Conservation (phyloP, 306 rosid species). For the Argentina anserina region DNA sequence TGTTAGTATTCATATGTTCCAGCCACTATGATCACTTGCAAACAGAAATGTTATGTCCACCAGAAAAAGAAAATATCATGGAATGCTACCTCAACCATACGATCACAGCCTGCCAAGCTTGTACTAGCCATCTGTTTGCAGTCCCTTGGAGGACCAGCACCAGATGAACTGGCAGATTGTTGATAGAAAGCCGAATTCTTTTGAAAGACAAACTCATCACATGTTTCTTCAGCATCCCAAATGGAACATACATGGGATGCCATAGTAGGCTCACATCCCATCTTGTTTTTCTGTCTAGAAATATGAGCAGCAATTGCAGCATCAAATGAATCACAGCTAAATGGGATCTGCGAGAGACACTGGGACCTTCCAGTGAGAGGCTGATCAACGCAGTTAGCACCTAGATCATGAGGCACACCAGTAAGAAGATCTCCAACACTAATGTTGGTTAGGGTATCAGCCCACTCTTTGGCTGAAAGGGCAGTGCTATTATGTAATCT, state of each 20-base stretch:
- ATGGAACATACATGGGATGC: constrained; percentile 70
- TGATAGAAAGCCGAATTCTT: constrained; percentile 37
- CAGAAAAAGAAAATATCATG: background rate
- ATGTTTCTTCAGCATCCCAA: constrained; percentile 96
- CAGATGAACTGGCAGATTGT: constrained; percentile 40
- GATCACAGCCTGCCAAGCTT: constrained; percentile 33
- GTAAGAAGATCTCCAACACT: constrained; percentile 85
- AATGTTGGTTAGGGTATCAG: constrained; percentile 93
- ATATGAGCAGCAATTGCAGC: constrained; percentile 99
- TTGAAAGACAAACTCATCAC: constrained; percentile 82
- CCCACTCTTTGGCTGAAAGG: constrained; percentile 89
- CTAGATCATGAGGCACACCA: constrained; percentile 53
- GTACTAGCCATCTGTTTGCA: constrained; percentile 40
- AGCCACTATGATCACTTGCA: background rate
- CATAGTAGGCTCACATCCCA: constrained; percentile 48
- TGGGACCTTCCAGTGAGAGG: constrained; percentile 46
- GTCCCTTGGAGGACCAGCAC: constrained; percentile 33
- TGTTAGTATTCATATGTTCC: background rate
- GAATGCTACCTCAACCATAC: constrained; percentile 57
- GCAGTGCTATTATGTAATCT: constrained; percentile 53
- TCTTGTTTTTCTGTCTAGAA: constrained; percentile 65
- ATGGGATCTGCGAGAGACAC: constrained; percentile 69
- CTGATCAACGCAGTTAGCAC: constrained; percentile 43
- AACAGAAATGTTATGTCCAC: background rate
- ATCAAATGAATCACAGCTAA: constrained; percentile 94